Evolutionary conservation across 495 filamentous ascomycete genomes (phyloP), one percentile per base, ranked within the genome.

Genomic region (Penicillium verhagenii): DNA sequence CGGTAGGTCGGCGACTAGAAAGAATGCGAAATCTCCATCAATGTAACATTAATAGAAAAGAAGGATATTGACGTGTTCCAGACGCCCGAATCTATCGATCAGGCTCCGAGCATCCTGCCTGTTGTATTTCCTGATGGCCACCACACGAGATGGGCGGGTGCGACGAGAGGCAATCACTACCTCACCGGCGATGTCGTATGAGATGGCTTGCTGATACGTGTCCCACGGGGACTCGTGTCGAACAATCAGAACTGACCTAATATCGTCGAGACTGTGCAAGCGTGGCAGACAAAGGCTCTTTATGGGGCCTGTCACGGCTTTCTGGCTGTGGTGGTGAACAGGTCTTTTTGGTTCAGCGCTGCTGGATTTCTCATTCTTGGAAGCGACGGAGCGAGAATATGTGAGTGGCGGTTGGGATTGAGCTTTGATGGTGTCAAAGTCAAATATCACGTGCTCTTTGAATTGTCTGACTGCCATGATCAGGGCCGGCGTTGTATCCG

Each of bases 111-210:
- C 14, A 39, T 54, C 28, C 29, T 54, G n/a, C 26, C 37, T 54
- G 4, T 2, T 4, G n/a, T 54, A 54, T 47, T 8, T 54, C 29
- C 29, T 19, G 29, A 54, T 54, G 31, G 52, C 52, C 24, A 54
- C 52, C 29, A 54, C 47, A 20, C 29, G 43, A 54, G 52, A 54
- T 10, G 43, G 52, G 20, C 47, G 47, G 18, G 47, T 37, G 33
- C 47, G 33, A 31, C 47, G 47, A 19, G 31, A 37, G 47, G 42
- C 29, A 47, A 54, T 54, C n/a, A 28, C 47, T 19, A 54, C 43
- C 38, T 54, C 38, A 2, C 52, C 29, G 6, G 52, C 43, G 43
- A 37, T 47, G 29, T 54, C 29, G 28, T 54, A 54, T 4, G 52
- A 47, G 38, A 54, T 54, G 19, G 26, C 52, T 38, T 28, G 26